Base-by-base conservation (phyloP, 1,284 basidiomycete genomes). In the Hymenochaete sp. region DNA sequence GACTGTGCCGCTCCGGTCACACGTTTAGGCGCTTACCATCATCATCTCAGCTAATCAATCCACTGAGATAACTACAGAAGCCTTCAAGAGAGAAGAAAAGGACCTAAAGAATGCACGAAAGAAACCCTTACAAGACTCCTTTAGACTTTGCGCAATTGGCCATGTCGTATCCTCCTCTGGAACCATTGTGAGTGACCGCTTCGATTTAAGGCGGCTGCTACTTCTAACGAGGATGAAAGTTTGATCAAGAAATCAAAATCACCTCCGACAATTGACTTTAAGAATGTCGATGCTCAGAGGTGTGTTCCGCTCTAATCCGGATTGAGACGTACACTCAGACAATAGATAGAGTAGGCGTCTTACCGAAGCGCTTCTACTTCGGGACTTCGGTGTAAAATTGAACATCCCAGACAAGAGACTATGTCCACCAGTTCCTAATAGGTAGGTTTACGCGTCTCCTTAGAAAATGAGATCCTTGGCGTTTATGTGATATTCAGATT, bases 391-490 rank as follows among this genome's bases (percentile, higher is more conserved):
- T 0, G 59, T 95, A 32, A 63, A 67, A 16, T 53, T 93, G 0
- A 57, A 66, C 3, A 60, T 95, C 6, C 80, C 86, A 1, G 60
- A 70, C 1, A 75, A 89, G 60, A 67, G 92, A 42, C 64, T 96
- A 3, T 95, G 91, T 62, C 92, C 92, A 16, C 85, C 91, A 0
- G 90, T 93, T 7, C 82, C 83, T 0, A 85, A 85, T 51, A 72
- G 82, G 81, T 79, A 33, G 7, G 16, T n/a, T 10, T 2, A 37
- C n/a, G 33, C 21, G 7, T 48, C 28, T 38, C 2, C 13, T 14
- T 33, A 33, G 10, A 19, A 36, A 2, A 14, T 32, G 21, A 32
- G 14, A 31, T 31, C 14, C 28, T 14, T n/a, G n/a, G n/a, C n/a
- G n/a, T 31, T 31, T 31, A 9, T 31, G 14, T 14, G 9, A 31